Base-by-base conservation (phyloP, 225 moss, liverwort and hornwort species). In the Marchantia paleacea region DNA sequence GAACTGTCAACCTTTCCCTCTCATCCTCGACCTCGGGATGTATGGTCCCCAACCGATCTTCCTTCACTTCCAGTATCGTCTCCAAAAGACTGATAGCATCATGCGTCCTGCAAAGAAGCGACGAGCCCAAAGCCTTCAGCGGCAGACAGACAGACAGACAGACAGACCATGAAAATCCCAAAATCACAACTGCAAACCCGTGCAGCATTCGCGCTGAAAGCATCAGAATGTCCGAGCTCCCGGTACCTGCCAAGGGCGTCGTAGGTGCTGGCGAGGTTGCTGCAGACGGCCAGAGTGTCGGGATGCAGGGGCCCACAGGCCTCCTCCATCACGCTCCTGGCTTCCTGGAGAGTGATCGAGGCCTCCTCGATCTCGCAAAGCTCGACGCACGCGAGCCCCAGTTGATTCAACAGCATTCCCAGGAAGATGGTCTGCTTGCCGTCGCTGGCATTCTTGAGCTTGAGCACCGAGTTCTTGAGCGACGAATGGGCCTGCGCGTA, bases 191-290 rank as follows among this genome's bases (percentile, higher is more conserved):
- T n/a, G n/a, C n/a, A n/a, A n/a, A n/a, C n/a, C n/a, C n/a, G n/a
- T n/a, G n/a, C n/a, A n/a, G n/a, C n/a, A n/a, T n/a, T n/a, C n/a
- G n/a, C n/a, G n/a, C n/a, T n/a, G 55, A 14, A 14, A 8, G 55
- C 14, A 14, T 14, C 55, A 8, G 8, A 14, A 55, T n/a, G n/a
- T n/a, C n/a, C n/a, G n/a, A 30, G 68, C 29, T 24, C 22, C 10
- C 26, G 61, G 28, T 81, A 99, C 99, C 99, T 94, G 86, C 99
- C 99, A 30, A 93, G 92, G 76, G 94, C 99, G 84, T 99, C 95
- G 52, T 92, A 95, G 76, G 95, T 87, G 72, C 99, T 92, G 10
- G 99, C 99, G 63, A 99, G 91, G 82, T 99, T 99, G 82, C 93
- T 91, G 84, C 94, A 95, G 25, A 99, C 92, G 78, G 91, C 91